phyloP scores from a whole-genome alignment of 192 early-diverging fungal genomes.

The Paraglomus occultum region DNA sequence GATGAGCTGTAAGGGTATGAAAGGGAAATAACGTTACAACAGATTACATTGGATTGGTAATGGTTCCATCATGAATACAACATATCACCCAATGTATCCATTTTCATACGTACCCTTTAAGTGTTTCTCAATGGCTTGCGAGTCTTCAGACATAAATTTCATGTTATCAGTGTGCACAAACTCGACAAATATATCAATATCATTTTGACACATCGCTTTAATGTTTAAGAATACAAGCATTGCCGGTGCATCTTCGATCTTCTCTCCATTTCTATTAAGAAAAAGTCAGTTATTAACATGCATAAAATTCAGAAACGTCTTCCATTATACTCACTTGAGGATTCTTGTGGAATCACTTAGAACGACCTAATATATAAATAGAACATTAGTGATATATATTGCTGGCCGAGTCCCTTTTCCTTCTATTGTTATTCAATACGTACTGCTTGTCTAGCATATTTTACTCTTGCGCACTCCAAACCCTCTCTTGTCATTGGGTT shows the following conservation, averaged over 20 bases:
- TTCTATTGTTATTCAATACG: neutral
- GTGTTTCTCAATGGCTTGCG: slow-evolving; percentile 22
- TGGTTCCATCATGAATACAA: too few species aligned
- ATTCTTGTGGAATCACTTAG: slow-evolving; percentile 28
- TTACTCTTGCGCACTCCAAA: slow-evolving; percentile 20
- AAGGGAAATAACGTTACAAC: neutral
- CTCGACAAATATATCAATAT: slow-evolving; percentile 29
- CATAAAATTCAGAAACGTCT: too few species aligned
- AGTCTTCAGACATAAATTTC: slow-evolving; percentile 32
- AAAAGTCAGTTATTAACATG: too few species aligned
- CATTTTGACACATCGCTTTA: slow-evolving; percentile 23
- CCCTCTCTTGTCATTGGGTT: slow-evolving; percentile 33
- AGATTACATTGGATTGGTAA: neutral
- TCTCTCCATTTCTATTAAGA: slow-evolving; percentile 24
- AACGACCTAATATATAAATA: slow-evolving; percentile 5
- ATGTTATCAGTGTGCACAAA: slow-evolving; percentile 31
- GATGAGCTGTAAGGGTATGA: slow-evolving; percentile 15
- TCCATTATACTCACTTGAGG: slow-evolving; percentile 8
- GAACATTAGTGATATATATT: neutral
- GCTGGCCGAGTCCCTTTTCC: too few species aligned
- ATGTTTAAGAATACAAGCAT: slow-evolving; percentile 32
- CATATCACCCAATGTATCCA: neutral
- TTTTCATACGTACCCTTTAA: slow-evolving; percentile 10
- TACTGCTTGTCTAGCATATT: slow-evolving; percentile 21
- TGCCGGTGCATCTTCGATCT: slow-evolving; percentile 28